phyloP scores from a whole-genome alignment of 176 grass and related monocot genomes.

The Hyparrhenia diplandra region DNA sequence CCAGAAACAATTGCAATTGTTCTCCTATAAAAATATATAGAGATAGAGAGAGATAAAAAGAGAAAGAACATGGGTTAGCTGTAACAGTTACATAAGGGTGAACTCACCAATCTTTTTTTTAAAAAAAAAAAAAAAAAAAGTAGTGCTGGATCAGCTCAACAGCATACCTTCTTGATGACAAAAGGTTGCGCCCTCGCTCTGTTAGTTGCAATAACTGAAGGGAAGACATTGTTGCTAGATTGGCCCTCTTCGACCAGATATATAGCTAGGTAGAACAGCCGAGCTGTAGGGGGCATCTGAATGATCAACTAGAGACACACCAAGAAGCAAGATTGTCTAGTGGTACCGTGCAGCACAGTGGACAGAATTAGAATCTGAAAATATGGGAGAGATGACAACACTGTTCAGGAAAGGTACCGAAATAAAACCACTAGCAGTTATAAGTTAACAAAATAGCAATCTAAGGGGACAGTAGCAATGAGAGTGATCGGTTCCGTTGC shows the following conservation, averaged over 20 bases:
- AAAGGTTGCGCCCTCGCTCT: conserved; percentile 60
- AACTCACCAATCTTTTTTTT: not conserved
- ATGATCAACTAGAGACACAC: not conserved
- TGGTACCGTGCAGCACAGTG: not conserved
- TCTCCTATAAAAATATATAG: conserved; percentile 37
- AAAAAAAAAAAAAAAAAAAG: no score
- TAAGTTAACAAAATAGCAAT: not conserved
- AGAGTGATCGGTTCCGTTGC: not conserved
- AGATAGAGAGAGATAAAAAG: not conserved
- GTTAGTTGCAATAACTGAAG: conserved; percentile 84
- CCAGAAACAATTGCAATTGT: conserved; percentile 68
- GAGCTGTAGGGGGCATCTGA: not conserved
- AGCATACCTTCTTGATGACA: conserved; percentile 74
- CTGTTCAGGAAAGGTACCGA: not conserved
- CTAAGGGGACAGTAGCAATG: not conserved
- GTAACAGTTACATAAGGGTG: not conserved
- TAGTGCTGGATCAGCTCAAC: not conserved
- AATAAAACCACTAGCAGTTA: not conserved
- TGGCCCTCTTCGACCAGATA: not conserved
- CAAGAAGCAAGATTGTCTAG: not conserved
- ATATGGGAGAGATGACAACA: not conserved
- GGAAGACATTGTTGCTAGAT: conserved; percentile 59
- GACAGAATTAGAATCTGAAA: conserved; percentile 1
- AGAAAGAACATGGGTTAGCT: not conserved
- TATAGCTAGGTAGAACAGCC: not conserved